phyloP scores from a whole-genome alignment of 2,329 filamentous ascomycete species.

The Alternaria alternata region DNA sequence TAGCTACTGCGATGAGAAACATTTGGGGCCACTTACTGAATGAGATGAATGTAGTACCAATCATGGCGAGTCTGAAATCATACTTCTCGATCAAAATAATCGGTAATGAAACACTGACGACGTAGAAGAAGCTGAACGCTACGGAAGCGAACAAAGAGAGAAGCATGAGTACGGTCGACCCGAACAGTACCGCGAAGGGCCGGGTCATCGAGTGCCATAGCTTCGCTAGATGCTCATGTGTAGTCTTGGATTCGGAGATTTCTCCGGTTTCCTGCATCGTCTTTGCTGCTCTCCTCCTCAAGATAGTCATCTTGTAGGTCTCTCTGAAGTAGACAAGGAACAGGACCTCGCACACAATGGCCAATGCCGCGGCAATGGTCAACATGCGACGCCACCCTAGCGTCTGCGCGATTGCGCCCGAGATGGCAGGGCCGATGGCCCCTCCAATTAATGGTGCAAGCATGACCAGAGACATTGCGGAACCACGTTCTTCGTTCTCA shows the following conservation, averaged over 20 bases:
- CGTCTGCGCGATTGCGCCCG: constrained; percentile 63
- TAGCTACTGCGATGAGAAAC: neutral
- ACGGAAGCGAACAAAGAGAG: constrained; percentile 56
- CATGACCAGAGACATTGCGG: constrained; percentile 65
- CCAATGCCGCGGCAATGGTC: constrained; percentile 60
- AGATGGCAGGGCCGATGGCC: constrained; percentile 64
- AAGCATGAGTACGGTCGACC: constrained; percentile 64
- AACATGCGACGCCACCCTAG: constrained; percentile 65
- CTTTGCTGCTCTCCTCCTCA: constrained; percentile 45
- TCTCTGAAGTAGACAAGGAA: constrained; percentile 65
- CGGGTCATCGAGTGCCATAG: constrained; percentile 52
- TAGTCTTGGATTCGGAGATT: constrained; percentile 16
- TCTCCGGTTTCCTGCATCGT: constrained; percentile 22
- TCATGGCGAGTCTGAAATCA: constrained; percentile 57
- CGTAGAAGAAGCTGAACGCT: constrained; percentile 56
- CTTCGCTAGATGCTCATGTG: constrained; percentile 32
- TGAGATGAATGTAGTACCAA: constrained; percentile 62
- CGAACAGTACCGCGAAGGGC: constrained; percentile 54
- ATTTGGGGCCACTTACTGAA: constrained; percentile 56
- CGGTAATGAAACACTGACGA: constrained; percentile 57
- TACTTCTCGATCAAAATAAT: constrained; percentile 54
- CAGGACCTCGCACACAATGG: constrained; percentile 58
- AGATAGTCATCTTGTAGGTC: constrained; percentile 67
- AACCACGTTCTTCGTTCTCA: constrained; percentile 63
- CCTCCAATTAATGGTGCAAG: constrained; percentile 67